These are phyloP conservation scores for Cyclotella distinguenda DNA, from an alignment of 108 stramenopile species.

Conservation along the genomic window DNA sequence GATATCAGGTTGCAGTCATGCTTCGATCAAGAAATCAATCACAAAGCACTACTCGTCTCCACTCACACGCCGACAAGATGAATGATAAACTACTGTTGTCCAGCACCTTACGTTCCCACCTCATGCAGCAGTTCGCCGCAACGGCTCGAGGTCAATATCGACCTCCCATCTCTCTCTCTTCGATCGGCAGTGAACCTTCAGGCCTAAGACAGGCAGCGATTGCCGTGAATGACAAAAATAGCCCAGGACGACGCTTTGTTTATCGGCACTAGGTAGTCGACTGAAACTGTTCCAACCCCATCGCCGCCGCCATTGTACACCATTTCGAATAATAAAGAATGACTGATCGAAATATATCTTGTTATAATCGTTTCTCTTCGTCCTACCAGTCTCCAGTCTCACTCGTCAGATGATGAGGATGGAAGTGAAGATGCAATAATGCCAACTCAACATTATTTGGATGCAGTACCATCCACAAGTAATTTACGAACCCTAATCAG, in stretches of 20 bases:
- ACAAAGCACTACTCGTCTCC: too few relatives aligned
- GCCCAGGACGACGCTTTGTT: conserved; percentile 3
- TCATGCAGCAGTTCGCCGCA: conserved; percentile 76
- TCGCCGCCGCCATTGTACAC: neutral
- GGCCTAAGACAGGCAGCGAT: neutral
- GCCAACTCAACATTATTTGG: neutral
- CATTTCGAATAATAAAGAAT: neutral
- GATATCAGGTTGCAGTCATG: too few relatives aligned
- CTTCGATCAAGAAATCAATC: too few relatives aligned
- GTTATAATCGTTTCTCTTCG: too few relatives aligned
- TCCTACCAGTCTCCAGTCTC: neutral
- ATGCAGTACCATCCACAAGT: conserved; percentile 8
- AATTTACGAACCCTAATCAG: conserved; percentile 31
- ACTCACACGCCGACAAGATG: too few relatives aligned
- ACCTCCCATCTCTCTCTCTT: conserved; percentile 55
- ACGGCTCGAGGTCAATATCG: conserved; percentile 52
- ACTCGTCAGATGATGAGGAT: conserved; percentile 4
- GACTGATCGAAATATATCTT: neutral
- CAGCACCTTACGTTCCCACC: conserved; percentile 69
- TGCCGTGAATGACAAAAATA: neutral
- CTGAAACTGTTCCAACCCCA: neutral
- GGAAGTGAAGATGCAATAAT: neutral
- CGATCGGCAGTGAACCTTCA: conserved; percentile 23
- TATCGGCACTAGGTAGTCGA: neutral
- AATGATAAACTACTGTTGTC: too few relatives aligned